Evolutionary conservation across 139 green algal species (phyloP).

Genomic region (Chlamydomonas incerta): DNA sequence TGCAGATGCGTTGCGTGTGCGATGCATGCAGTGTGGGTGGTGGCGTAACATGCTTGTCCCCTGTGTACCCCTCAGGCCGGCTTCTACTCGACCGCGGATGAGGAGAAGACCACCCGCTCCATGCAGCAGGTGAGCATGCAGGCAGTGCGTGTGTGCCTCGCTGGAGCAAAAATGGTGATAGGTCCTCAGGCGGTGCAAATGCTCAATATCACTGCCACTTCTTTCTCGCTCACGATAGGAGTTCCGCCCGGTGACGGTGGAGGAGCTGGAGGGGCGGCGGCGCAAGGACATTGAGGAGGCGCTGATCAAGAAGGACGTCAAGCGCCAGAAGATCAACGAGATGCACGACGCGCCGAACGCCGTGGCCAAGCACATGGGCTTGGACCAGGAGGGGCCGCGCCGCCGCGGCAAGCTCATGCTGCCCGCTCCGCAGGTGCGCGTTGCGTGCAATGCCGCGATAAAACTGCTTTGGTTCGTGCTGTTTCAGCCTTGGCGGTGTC

Average conservation of each 20-base stretch:
- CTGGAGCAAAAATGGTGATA: too few species aligned
- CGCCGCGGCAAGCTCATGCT: conserved; percentile 92
- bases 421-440: conserved; percentile 79
- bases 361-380: conserved; percentile 70
- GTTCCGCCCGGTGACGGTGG: conserved; percentile 90
- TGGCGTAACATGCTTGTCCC: too few species aligned
- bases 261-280: conserved; percentile 92
- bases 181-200: too few species aligned
- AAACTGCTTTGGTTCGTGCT: too few species aligned
- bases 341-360: conserved; percentile 49
- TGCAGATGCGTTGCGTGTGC: too few species aligned
- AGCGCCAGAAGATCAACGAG: conserved; percentile 78
- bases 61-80: conserved; percentile 55
- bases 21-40: too few species aligned
- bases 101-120: conserved; percentile 73
- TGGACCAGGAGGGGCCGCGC: conserved; percentile 71
- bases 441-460: too few species aligned
- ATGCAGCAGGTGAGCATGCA: conserved; percentile 52
- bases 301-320: conserved; percentile 88
- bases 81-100: conserved; percentile 90
- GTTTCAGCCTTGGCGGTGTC: too few species aligned
- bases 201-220: too few species aligned
- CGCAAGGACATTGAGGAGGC: conserved; percentile 90
- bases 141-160: too few species aligned
- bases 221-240: too few species aligned